Evolutionary conservation across 805 yeast genomes (phyloP), one percentile per base, ranked within the genome.

Genomic region (Vanderwaltozyma verrucispora): DNA sequence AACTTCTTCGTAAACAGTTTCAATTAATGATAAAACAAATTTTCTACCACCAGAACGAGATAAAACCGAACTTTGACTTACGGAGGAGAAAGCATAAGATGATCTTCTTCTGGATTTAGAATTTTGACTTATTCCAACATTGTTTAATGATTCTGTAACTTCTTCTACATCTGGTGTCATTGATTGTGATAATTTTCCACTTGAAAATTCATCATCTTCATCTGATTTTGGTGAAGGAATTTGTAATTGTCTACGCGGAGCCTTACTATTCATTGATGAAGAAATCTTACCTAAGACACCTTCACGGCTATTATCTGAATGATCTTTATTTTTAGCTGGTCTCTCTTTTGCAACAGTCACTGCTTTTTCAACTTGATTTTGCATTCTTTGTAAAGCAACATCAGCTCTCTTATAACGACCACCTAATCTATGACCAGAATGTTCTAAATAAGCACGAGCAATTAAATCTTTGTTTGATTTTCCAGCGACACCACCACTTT

Each of bases 341-440:
- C 86, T 75, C 52, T 86, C 95, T 56, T 85, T 84, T 18, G 96
- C 98, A 28, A 85, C 89, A 38, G 89, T 83, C 14, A 89, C 96
- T 13, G 97, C 97, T 53, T 83, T 85, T 54, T 87, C 94, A 37
- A 89, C 95, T 65, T 89, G 97, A 59, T 87, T 95, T 64, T 89
- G 96, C 95, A 92, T 85, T 69, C 96, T 79, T 67, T 85, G 95
- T 52, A 88, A 70, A 1, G 95, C 96, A 46, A 86, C 77, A 60
- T 85, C 94, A 8, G 88, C 89, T 58, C 89, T 70, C 62, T 78
- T 81, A 45, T 77, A 69, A 59, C 87, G 76, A 36, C 94, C 94
- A 50, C 94, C 94, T 39, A 84, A 67, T 62, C 92, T 75, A 62
- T 85, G 94, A 36, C 95, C 95, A 41, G 94, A 80, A 57, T 82